These are phyloP conservation scores for Sporothrix variecibatus DNA, from an alignment of 2,329 filamentous ascomycete genomes.

Conservation along the genomic window DNA sequence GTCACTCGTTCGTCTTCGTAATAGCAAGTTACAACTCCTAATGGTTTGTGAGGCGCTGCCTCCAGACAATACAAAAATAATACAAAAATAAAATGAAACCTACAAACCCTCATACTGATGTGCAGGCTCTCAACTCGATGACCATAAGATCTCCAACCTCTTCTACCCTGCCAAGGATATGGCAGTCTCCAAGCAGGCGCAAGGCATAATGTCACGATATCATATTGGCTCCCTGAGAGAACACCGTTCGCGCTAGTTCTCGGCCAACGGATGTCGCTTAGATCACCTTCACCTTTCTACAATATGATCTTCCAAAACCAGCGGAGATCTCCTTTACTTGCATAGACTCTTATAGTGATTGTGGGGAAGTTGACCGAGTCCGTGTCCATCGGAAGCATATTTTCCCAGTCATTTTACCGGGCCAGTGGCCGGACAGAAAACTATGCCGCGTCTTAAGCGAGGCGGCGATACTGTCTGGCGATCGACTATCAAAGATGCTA, in stretches of 20 bases:
- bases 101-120: neutral
- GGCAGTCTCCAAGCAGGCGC: neutral
- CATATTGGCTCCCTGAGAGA: neutral
- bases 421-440: neutral
- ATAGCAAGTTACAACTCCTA: neutral
- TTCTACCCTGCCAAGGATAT: neutral
- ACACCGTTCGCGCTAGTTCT: neutral
- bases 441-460: neutral
- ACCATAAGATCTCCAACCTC: neutral
- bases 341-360: slow-evolving; percentile 8
- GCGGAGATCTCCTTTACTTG: neutral
- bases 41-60: neutral
- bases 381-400: neutral
- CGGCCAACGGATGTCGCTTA: neutral
- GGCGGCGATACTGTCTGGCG: neutral
- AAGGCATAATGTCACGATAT: neutral
- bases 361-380: neutral
- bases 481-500: neutral
- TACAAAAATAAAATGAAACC: neutral
- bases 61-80: slow-evolving; percentile 10
- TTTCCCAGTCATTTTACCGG: neutral
- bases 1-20: neutral
- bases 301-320: neutral
- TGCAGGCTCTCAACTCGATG: neutral
- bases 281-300: neutral